Base-by-base conservation (phyloP, 192 early-diverging fungal genomes). In the Entomortierella chlamydospora region DNA sequence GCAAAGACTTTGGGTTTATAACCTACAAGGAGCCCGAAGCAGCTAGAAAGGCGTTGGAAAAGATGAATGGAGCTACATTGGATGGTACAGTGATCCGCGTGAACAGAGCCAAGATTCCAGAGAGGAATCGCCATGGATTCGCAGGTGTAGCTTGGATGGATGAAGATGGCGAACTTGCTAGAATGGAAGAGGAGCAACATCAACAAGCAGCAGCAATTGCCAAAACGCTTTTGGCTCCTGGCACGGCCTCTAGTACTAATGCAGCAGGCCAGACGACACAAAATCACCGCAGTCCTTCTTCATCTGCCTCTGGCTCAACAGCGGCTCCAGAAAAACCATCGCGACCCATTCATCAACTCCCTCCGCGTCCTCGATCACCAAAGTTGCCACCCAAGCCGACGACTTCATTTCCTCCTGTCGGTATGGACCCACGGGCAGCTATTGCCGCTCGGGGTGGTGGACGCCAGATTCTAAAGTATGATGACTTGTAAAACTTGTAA, bases 1-100 rank as follows among this genome's bases (percentile, higher is more conserved):
- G 83, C 51, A 86, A 86, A 53, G 85, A 84, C 64, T 86, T 83
- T 72, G 85, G 81, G 0, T 86, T 86, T 59, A 76, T 86, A n/a
- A 86, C 85, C 12, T 86, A 69, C 69, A 78, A 69, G 13, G 63
- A 81, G n/a, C 73, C 82, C 1, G 66, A 66, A 22, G 72, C 70
- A n/a, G 85, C 85, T 7, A 61, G 70, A 22, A 50, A 68, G 50
- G 85, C 85, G 23, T 65, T 86, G 29, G 72, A 77, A 25, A 76
- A 70, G 47, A 86, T 86, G 85, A 77, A 86, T 31, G 85, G 85
- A 10, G 64, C 68, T 11, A 64, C 66, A 22, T 11, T 86, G n/a
- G 85, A 83, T 9, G 76, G 74, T 6, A 55, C 51, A 17, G 59
- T 31, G 39, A 57, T 70, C 29, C 31, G 57, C 63, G 85, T 86